phyloP scores from a whole-genome alignment of 192 early-diverging fungal species.

The Coemansia guatemalensis region DNA sequence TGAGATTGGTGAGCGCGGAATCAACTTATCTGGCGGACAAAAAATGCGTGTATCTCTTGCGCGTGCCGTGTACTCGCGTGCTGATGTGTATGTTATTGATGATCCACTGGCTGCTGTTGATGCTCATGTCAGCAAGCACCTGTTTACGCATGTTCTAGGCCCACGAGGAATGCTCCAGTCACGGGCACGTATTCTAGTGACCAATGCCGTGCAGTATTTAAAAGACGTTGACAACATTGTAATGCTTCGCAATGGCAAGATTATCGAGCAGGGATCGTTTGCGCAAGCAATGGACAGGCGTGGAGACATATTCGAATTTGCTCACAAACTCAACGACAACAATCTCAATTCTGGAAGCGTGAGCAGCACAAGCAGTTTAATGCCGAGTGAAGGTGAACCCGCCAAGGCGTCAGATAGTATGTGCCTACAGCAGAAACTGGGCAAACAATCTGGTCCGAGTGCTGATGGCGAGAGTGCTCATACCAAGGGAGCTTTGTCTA shows the following conservation, averaged over 20 bases:
- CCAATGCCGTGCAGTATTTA: conserved; percentile 59
- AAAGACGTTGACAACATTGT: conserved; percentile 51
- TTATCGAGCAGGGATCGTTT: conserved; percentile 56
- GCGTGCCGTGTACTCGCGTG: no score
- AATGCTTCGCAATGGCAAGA: conserved; percentile 52
- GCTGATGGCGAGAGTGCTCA: no score
- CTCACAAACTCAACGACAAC: conserved; percentile 31
- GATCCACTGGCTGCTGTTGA: no score
- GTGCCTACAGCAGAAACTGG: no score
- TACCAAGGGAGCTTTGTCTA: no score
- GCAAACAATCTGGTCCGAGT: no score
- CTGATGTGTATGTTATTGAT: no score
- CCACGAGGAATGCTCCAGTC: conserved; percentile 49
- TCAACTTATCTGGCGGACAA: no score
- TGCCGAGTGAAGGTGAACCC: conserved; percentile 30
- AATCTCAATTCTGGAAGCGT: conserved; percentile 15
- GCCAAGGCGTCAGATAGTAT: no score
- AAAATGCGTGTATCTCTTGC: no score
- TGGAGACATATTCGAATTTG: conserved; percentile 51
- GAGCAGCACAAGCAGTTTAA: conserved; percentile 16
- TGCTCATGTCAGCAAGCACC: no score
- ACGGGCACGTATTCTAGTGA: conserved; percentile 60
- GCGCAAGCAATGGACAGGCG: conserved; percentile 42
- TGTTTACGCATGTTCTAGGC: no score
- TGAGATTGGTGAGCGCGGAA: conserved; percentile 65